Conservation (phyloP, 2,329 filamentous ascomycete species). For the Aspergillus transmontanensis region DNA sequence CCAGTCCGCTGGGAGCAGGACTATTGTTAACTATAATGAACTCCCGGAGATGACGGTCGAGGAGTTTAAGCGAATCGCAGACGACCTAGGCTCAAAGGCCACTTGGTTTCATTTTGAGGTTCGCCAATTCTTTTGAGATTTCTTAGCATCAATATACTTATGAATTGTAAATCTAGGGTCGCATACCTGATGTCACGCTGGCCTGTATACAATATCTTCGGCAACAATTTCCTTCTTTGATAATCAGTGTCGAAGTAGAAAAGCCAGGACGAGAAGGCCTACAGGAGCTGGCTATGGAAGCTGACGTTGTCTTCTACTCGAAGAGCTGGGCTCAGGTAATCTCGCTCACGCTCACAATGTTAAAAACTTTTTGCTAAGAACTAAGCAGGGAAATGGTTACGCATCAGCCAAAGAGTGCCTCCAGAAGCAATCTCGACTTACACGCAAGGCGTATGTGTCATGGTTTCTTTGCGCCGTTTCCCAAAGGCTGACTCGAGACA, state of each 20-base stretch:
- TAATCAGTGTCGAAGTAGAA: slow-evolving; percentile 71
- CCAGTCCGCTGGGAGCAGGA: slow-evolving; percentile 61
- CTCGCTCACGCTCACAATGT: slow-evolving; percentile 3
- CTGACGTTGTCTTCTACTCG: slow-evolving; percentile 75
- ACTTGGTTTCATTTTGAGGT: slow-evolving; percentile 75
- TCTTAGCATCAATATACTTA: background rate
- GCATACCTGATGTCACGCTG: slow-evolving; percentile 63
- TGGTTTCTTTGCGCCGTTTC: background rate
- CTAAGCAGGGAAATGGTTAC: slow-evolving; percentile 40
- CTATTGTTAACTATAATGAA: slow-evolving; percentile 70
- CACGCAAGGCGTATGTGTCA: slow-evolving; percentile 49
- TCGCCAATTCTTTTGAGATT: slow-evolving; percentile 11
- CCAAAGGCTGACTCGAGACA: slow-evolving; percentile 4
- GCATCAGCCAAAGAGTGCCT: slow-evolving; percentile 56
- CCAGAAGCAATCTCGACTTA: slow-evolving; percentile 43
- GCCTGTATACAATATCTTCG: slow-evolving; percentile 62
- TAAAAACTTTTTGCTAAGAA: background rate
- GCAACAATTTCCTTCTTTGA: slow-evolving; percentile 45
- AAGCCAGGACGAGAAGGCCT: slow-evolving; percentile 67
- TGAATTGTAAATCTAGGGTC: slow-evolving; percentile 51
- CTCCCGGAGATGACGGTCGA: slow-evolving; percentile 67
- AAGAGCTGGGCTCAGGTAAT: slow-evolving; percentile 68
- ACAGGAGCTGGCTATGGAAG: slow-evolving; percentile 60
- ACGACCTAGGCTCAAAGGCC: slow-evolving; percentile 39
- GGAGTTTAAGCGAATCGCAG: slow-evolving; percentile 59